Base-by-base conservation (phyloP, 108 stramenopile species). In the Schizochytrium sp. region DNA sequence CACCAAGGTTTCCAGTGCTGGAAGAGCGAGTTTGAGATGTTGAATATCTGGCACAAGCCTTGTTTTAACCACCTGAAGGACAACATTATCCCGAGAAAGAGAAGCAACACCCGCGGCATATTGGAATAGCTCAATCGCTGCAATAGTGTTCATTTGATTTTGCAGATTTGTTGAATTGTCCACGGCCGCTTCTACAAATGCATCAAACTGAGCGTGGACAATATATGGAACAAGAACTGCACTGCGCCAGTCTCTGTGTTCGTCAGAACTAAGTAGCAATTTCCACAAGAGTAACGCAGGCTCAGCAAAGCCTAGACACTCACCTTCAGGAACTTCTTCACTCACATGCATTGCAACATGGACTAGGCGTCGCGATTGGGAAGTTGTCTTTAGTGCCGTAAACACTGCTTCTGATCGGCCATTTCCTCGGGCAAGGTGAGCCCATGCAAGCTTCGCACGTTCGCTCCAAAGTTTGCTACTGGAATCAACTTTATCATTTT, bases 301-400 rank as follows among this genome's bases (percentile, higher is more conserved):
- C 76, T 83, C 76, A 38, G 15, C 45, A 53, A 83, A 83, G 15
- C 76, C 76, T 13, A 55, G 47, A 55, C 47, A 83, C 5, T 40
- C 50, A 2, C 47, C 76, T 55, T 83, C 72, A n/a, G 28, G 50
- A 5, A 55, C 53, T 38, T 53, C 73, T 38, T 83, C 76, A 28
- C 76, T 83, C 50, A 83, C 76, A 40, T 83, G 40, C 76, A 83
- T 83, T 47, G 53, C 76, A n/a, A 83, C 76, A n/a, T 83, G 45
- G 8, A 83, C 76, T 5, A 83, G 76, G 17, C 53, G 47, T 5
- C 5, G 8, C 12, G 15, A 7, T 44, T 49, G 47, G 15, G 4
- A 5, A 7, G 50, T 83, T 17, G 28, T 42, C 10, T 46, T 5
- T 50, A 55, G 15, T 55, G 38, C 12, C 15, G 76, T 47, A 55